Base-by-base conservation (phyloP, 2,329 filamentous ascomycete species). In the Onygena corvina region DNA sequence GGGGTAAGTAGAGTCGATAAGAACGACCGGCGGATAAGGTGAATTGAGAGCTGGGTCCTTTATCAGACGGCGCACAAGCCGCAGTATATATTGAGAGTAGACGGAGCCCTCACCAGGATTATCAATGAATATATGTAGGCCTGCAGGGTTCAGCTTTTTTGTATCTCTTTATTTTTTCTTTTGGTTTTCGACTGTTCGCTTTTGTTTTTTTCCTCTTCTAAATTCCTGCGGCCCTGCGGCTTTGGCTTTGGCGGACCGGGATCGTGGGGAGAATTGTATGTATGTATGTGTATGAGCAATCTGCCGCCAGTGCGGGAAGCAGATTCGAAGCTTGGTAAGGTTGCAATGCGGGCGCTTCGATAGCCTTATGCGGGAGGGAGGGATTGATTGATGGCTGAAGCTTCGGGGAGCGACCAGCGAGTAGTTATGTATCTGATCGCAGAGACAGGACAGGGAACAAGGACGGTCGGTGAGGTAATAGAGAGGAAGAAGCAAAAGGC, bases 101-200 rank as follows among this genome's bases (percentile, higher is more conserved):
- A 40, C 18, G 36, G 36, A 40, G 34, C 34, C 34, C 34, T 21
- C 36, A n/a, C 36, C 36, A 40, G 36, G 36, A 21, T 40, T n/a
- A n/a, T n/a, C n/a, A 40, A 23, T 14, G 25, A 38, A 40, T 40
- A 21, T 21, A 40, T 18, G 18, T 21, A 11, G 20, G 36, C 18
- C 36, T 40, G 36, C 36, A 40, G 36, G 36, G 36, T 40, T 40
- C 36, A 40, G 36, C 36, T 40, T 40, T 40, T 25, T 40, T 25
- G n/a, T 40, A 23, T 23, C 14, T 40, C 4, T 25, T 36, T 36
- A 36, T 36, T 18, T 38, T 38, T 38, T 36, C 12, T 38, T 1
- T 3, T 21, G 16, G 16, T 21, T 38, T 1, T 3, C 36, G 16
- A 14, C 14, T 36, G 18, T 36, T 14, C 34, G 14, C 14, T 35